These are phyloP conservation scores for Nicotiana noctiflora DNA, from an alignment of 257 asterid genomes.

Conservation along the genomic window DNA sequence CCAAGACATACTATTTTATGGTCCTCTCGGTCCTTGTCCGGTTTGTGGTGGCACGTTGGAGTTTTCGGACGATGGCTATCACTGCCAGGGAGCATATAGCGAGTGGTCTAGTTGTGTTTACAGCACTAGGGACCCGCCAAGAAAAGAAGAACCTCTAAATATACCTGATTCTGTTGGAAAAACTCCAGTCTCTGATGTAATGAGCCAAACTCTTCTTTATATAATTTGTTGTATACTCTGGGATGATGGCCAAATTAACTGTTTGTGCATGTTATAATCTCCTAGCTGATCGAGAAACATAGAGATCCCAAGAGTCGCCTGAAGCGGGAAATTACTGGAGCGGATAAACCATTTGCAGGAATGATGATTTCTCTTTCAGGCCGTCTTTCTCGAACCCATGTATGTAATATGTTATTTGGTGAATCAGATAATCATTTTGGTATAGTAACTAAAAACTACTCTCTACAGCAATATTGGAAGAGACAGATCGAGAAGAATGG, in stretches of 20 bases:
- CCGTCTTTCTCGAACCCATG: constrained; percentile 66
- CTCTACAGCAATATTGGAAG: constrained; percentile 73
- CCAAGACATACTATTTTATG: constrained; percentile 72
- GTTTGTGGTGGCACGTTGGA: constrained; percentile 43
- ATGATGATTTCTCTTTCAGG: constrained; percentile 67
- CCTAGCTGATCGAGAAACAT: constrained; percentile 47
- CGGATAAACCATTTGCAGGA: constrained; percentile 53
- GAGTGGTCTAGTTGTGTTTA: constrained; percentile 76
- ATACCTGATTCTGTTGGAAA: constrained; percentile 55
- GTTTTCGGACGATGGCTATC: constrained; percentile 22
- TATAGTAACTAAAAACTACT: not conserved
- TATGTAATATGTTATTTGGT: constrained; percentile 12
- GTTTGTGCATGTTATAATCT: not conserved
- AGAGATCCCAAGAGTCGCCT: constrained; percentile 36
- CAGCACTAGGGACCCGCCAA: constrained; percentile 50
- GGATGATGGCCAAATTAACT: not conserved
- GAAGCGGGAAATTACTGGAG: not conserved
- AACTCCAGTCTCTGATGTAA: constrained; percentile 44
- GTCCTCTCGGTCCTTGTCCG: constrained; percentile 53
- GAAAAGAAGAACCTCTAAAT: constrained; percentile 42
- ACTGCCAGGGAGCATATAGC: constrained; percentile 50
- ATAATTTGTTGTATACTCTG: not conserved
- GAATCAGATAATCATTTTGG: not conserved
- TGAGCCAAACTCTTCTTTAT: not conserved
- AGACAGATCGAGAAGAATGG: constrained; percentile 66